Base-by-base conservation (phyloP, 495 filamentous ascomycete species). In the Saxophila tyrrhenica region DNA sequence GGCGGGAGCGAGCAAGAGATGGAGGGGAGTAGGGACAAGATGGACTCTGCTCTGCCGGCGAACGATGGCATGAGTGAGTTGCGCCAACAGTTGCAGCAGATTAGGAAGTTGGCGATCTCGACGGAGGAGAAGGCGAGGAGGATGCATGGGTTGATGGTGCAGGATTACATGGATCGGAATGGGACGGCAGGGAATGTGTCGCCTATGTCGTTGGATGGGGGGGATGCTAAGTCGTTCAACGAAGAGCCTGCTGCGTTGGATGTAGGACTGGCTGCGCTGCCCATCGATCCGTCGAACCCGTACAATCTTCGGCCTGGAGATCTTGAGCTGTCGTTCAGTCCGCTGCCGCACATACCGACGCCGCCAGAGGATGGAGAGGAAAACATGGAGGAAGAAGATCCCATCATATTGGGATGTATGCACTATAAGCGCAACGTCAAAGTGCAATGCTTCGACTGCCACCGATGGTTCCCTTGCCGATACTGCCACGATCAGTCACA, bases 351-450 rank as follows among this genome's bases (percentile, higher is more conserved):
- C 73, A 73, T 72, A 17, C 62, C 69, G 5, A 70, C 74, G 47
- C 66, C 65, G 24, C 60, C 70, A 38, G 75, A 78, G 23, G 67
- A 69, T 17, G 76, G 76, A 5, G 63, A 67, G n/a, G 69, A 64
- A 10, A 65, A 64, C n/a, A 59, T 62, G 32, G 67, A 69, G 13
- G 77, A 77, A 8, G 64, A 69, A 9, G 64, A 62, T 2, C 63
- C 65, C 5, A 68, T 68, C 45, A 3, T 42, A 10, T 74, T 95
- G 17, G 92, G 92, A 2, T 99, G 92, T 69, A 73, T 80, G 60
- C 92, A 99, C 73, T 99, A 99, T 62, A 84, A 86, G 60, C 81
- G 94, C 59, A 95, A 96, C 64, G 89, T 97, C 65, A 97, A 97
- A 65, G 65, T 97, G 25, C 88, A 97, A 70, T 99, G 92, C 69